A percentile compares a stretch with the other conserved stretches of the same genome.
These are phyloP conservation scores for Paraphaeosphaeria sporulosa DNA, from an alignment of 2,329 filamentous ascomycete genomes.

Conservation along the genomic window DNA sequence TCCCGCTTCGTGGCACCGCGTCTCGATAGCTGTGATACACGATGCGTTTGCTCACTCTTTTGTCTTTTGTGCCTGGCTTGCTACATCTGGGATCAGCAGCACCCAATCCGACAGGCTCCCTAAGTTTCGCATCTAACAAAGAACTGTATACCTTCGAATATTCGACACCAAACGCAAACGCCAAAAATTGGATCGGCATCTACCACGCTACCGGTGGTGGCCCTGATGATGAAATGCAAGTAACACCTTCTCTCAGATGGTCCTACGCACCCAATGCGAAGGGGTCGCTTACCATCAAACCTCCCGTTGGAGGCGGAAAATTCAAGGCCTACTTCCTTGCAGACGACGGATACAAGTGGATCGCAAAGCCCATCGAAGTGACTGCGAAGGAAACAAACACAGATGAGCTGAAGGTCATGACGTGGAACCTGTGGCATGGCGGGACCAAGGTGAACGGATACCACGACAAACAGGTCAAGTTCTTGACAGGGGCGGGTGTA, in stretches of 20 bases:
- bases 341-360: slow-evolving; percentile 17
- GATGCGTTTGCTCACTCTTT: not conserved
- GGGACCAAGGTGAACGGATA: slow-evolving; percentile 19
- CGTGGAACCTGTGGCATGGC: slow-evolving; percentile 19
- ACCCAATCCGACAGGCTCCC: slow-evolving; percentile 6
- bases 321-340: slow-evolving; percentile 21
- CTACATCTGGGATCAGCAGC: not conserved
- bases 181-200: slow-evolving; percentile 20
- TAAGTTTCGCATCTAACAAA: slow-evolving; percentile 1
- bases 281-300: slow-evolving; percentile 12
- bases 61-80: not conserved
- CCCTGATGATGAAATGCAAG: slow-evolving; percentile 14
- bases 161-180: slow-evolving; percentile 10
- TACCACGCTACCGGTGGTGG: slow-evolving; percentile 16
- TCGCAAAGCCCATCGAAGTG: slow-evolving; percentile 17
- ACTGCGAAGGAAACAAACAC: slow-evolving; percentile 3
- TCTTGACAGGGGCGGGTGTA: slow-evolving; percentile 7
- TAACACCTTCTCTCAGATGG: slow-evolving; percentile 14
- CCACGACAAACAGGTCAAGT: slow-evolving; percentile 20
- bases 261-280: slow-evolving; percentile 8
- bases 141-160: slow-evolving; percentile 15
- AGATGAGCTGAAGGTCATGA: slow-evolving; percentile 16
- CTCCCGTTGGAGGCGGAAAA: slow-evolving; percentile 14
- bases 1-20: not conserved
- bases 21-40: not conserved